These are phyloP conservation scores for Phyllosticta citriasiana DNA, from an alignment of 2,329 filamentous ascomycete genomes.

Conservation along the genomic window DNA sequence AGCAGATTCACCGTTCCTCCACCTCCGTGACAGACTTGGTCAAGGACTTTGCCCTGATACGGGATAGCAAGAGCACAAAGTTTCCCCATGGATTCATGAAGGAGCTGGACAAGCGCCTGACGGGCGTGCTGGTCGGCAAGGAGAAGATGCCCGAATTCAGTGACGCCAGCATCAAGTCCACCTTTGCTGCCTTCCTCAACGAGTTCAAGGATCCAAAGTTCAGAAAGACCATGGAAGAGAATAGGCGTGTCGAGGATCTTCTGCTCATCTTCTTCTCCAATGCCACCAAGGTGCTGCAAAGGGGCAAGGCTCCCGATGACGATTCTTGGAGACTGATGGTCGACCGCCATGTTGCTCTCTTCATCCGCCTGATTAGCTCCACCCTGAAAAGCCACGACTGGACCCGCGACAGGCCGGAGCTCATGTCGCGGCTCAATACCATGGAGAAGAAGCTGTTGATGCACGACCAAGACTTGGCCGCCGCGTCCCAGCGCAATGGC, in stretches of 20 bases:
- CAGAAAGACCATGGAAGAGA: conserved; percentile 85
- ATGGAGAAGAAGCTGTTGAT: conserved; percentile 89
- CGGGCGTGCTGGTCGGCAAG: conserved; percentile 67
- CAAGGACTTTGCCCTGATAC: conserved; percentile 67
- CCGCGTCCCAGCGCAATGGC: conserved; percentile 47
- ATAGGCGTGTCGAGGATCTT: conserved; percentile 82
- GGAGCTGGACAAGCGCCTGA: conserved; percentile 67
- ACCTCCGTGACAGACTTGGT: conserved; percentile 71
- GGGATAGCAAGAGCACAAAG: conserved; percentile 58
- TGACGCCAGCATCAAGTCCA: conserved; percentile 82
- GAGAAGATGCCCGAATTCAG: conserved; percentile 82
- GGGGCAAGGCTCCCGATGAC: conserved; percentile 65
- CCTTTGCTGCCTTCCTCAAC: conserved; percentile 90
- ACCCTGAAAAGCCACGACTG: conserved; percentile 77
- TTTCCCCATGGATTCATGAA: conserved; percentile 63
- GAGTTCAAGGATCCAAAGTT: conserved; percentile 84
- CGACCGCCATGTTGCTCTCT: conserved; percentile 88
- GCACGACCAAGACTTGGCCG: conserved; percentile 81
- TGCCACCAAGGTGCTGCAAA: conserved; percentile 81
- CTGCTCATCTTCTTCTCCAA: conserved; percentile 94
- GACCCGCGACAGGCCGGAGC: conserved; percentile 73
- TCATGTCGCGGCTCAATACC: conserved; percentile 65
- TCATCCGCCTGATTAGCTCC: conserved; percentile 73
- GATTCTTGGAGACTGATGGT: conserved; percentile 86
- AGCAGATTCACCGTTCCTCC: conserved; percentile 56